Evolutionary conservation across 225 moss, liverwort and hornwort genomes (phyloP), one percentile per base, ranked within the genome.

Genomic region (Marchantia paleacea): DNA sequence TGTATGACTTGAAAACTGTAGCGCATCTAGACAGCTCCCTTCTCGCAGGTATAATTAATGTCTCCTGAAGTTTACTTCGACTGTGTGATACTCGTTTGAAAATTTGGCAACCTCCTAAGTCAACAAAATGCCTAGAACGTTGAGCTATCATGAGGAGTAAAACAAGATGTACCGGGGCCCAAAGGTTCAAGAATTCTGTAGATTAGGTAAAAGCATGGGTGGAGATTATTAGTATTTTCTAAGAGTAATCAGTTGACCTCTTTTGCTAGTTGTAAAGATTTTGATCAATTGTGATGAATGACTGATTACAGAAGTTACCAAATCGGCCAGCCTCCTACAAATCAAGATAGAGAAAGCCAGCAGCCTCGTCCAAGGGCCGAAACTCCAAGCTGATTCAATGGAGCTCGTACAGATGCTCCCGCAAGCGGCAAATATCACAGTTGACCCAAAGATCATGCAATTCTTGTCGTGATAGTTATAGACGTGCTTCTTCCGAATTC

Each of bases 41-140:
- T 28, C 55, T 81, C 48, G 73, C 73, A 81, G 84, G 83, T 83
- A 10, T 20, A 29, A 29, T 29, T 24, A 3, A 12, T 31, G 1
- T 8, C 68, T 29, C 68, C 12, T 65, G 65, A 57, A 57, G 1
- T 57, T 12, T 13, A 12, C 57, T 19, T 57, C 19, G 14, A 57
- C n/a, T n/a, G 13, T 57, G 57, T 57, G 13, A 57, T 13, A 12
- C 57, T 57, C 57, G 6, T 1, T 9, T 57, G 13, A 57, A 13
- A 3, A 57, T 57, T 13, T 57, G 3, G 57, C 57, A 39, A 39
- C 5, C 5, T 39, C 2, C 39, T 2, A 39, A 39, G 39, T 39
- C 39, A 2, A 39, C 39, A 39, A 39, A 39, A 2, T 39, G 39
- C 39, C 39, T 39, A 39, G 39, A 39, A 2, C 39, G 2, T 39